These are phyloP conservation scores for Fistulifera pelliculosa DNA, from an alignment of 108 stramenopile species.

Conservation along the genomic window DNA sequence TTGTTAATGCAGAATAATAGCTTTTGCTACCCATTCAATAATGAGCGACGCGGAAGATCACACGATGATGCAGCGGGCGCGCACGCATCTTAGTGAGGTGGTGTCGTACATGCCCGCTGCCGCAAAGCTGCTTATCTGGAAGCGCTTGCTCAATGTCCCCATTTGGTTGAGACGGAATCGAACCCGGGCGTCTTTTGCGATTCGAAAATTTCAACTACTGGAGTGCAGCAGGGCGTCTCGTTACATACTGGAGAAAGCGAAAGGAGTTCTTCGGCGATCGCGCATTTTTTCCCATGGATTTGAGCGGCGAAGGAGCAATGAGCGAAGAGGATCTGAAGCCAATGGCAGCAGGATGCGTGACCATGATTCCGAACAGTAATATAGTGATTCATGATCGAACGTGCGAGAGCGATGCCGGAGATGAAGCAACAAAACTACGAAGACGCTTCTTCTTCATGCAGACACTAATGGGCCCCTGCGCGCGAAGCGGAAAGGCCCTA, in stretches of 20 bases:
- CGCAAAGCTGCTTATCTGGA: slow-evolving; percentile 5
- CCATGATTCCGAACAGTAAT: too few species aligned
- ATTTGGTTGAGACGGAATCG: slow-evolving; percentile 8
- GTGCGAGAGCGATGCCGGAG: too few species aligned
- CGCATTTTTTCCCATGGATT: slow-evolving; percentile 4
- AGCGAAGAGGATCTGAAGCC: slow-evolving; percentile 1
- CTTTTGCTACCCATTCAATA: too few species aligned
- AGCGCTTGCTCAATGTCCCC: neutral
- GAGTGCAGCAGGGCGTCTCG: slow-evolving; percentile 2
- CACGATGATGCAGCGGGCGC: too few species aligned
- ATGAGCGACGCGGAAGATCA: too few species aligned
- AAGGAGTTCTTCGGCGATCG: slow-evolving; percentile 2
- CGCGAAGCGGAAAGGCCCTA: too few species aligned
- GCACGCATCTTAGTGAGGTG: too few species aligned
- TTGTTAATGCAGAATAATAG: too few species aligned
- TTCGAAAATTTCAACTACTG: slow-evolving; percentile 11
- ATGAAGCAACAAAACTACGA: too few species aligned
- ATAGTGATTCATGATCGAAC: too few species aligned
- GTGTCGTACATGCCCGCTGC: neutral
- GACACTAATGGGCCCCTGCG: too few species aligned
- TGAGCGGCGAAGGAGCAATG: slow-evolving; percentile 4
- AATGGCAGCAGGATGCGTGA: slow-evolving; percentile 1
- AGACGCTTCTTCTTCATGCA: too few species aligned
- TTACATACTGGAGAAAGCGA: slow-evolving; percentile 6
- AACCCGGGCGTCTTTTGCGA: slow-evolving; percentile 12